Conservation (phyloP, 495 filamentous ascomycete genomes). For the Penicillium fimorum region DNA sequence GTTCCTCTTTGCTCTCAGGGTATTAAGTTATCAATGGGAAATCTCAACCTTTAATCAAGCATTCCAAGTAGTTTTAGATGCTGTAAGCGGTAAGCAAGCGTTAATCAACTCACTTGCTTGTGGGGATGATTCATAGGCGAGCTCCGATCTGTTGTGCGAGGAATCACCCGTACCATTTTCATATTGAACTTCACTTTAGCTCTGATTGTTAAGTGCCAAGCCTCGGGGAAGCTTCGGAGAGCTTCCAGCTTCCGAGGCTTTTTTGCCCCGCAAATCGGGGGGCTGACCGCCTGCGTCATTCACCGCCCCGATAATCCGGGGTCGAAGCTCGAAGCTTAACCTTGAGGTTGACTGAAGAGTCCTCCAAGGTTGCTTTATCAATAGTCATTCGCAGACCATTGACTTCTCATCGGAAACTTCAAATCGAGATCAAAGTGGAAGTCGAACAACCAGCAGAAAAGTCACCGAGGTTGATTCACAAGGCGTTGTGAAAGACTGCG, state of each 20-base stretch:
- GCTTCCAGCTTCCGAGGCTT: conserved; percentile 6
- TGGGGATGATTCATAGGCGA: background rate
- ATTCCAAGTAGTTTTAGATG: background rate
- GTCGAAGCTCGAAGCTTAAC: conserved; percentile 8
- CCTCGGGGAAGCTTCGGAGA: background rate
- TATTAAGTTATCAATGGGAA: conserved; percentile 36
- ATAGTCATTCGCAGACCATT: background rate
- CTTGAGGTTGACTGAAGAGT: background rate
- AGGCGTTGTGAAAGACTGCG: background rate
- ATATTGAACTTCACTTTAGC: background rate
- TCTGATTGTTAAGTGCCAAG: background rate
- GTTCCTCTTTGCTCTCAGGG: conserved; percentile 22
- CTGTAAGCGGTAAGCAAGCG: background rate
- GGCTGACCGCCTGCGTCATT: conserved; percentile 14
- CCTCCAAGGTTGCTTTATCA: background rate
- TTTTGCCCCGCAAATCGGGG: conserved; percentile 4
- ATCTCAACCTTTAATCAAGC: conserved; percentile 26
- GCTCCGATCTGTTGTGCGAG: background rate
- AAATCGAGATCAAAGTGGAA: background rate
- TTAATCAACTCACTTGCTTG: background rate
- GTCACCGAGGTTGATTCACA: background rate
- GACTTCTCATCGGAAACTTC: background rate
- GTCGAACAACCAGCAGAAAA: background rate
- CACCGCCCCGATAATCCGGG: conserved; percentile 11
- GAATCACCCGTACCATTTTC: background rate